A percentile compares a stretch with the other conserved stretches of the same genome.
Evolutionary conservation across 2,329 filamentous ascomycete genomes (phyloP).

Genomic region (Apiospora pterosperma): DNA sequence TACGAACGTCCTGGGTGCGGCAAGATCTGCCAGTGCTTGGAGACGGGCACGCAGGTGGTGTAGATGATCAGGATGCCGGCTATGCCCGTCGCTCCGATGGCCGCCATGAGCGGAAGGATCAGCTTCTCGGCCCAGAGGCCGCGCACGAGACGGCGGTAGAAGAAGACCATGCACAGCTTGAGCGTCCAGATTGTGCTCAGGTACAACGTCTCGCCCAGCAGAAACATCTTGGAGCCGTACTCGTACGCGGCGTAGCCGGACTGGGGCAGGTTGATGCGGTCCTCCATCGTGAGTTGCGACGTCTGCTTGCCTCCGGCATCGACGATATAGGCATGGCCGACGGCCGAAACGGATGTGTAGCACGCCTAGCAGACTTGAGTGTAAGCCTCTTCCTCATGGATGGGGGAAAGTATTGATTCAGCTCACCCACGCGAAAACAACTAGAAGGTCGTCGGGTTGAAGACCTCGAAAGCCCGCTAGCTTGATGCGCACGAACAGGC

Average conservation of each 20-base stretch:
- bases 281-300: constrained; percentile 23
- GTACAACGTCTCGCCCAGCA: constrained; percentile 31
- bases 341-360: constrained; percentile 6
- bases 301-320: constrained; percentile 26
- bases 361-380: neutral
- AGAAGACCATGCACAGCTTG: constrained; percentile 39
- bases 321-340: constrained; percentile 19
- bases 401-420: neutral
- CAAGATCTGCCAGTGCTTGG: constrained; percentile 30
- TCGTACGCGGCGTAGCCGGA: constrained; percentile 22
- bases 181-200: constrained; percentile 34
- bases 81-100: constrained; percentile 25
- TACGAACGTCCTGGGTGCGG: constrained; percentile 34
- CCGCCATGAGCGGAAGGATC: constrained; percentile 29
- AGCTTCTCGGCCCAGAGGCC: constrained; percentile 32
- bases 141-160: constrained; percentile 33
- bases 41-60: constrained; percentile 27
- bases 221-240: constrained; percentile 33
- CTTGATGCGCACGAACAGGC: constrained; percentile 28
- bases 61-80: constrained; percentile 23
- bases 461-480: constrained; percentile 29
- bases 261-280: constrained; percentile 26
- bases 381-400: neutral
- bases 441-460: constrained; percentile 30
- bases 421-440: constrained; percentile 26